These are phyloP conservation scores for Ustilago cynodontis DNA, from an alignment of 1,284 basidiomycete genomes.

Conservation along the genomic window DNA sequence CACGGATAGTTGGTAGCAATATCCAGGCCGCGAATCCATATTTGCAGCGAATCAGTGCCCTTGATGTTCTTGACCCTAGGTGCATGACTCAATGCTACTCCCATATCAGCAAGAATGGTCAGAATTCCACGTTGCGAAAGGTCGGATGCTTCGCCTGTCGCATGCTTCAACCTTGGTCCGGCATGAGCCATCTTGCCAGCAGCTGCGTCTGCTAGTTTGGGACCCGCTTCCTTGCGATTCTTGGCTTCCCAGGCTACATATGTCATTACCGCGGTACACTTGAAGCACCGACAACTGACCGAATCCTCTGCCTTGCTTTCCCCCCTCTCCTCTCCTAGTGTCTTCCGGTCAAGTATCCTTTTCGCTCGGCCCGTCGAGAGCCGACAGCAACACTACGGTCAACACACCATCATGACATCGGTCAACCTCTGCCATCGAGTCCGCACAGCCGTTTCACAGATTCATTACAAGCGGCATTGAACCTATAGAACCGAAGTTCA, in stretches of 20 bases:
- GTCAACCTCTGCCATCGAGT: not conserved
- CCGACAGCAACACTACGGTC: not conserved
- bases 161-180: not conserved
- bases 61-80: too few species aligned
- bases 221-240: not conserved
- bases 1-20: constrained; percentile 1
- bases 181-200: constrained; percentile 4
- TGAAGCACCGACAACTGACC: too few species aligned
- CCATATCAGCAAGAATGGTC: constrained; percentile 7
- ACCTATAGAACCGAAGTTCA: not conserved
- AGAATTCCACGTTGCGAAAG: constrained; percentile 2
- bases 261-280: too few species aligned
- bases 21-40: too few species aligned
- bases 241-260: constrained; percentile 14
- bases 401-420: too few species aligned
- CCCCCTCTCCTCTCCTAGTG: too few species aligned
- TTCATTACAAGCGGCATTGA: not conserved
- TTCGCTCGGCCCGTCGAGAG: not conserved
- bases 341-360: too few species aligned
- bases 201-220: not conserved
- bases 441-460: not conserved
- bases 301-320: too few species aligned
- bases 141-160: not conserved
- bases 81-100: not conserved
- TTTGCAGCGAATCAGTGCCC: too few species aligned